phyloP scores from a whole-genome alignment of 495 filamentous ascomycete species.

The Cenococcum geophilum region DNA sequence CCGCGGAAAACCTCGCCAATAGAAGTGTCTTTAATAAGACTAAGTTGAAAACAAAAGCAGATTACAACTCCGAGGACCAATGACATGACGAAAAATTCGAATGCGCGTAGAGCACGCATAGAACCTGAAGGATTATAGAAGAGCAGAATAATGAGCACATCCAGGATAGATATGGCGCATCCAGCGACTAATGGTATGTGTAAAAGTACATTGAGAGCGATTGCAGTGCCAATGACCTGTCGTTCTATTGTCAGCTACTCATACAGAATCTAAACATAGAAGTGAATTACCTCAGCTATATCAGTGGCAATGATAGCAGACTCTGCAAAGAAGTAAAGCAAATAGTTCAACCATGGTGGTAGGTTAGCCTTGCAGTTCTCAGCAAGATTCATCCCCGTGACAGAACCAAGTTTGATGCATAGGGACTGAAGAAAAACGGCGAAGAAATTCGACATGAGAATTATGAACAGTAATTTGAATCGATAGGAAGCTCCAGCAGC shows the following conservation, averaged over 20 bases:
- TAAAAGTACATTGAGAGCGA: constrained; percentile 78
- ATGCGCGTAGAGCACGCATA: constrained; percentile 66
- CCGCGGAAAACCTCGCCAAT: constrained; percentile 74
- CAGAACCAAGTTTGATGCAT: constrained; percentile 77
- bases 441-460: constrained; percentile 77
- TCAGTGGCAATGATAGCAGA: constrained; percentile 81
- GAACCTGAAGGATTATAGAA: constrained; percentile 75
- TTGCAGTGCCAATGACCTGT: constrained; percentile 83
- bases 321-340: constrained; percentile 70
- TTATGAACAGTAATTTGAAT: constrained; percentile 66
- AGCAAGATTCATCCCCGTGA: constrained; percentile 75
- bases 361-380: constrained; percentile 71
- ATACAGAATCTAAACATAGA: not conserved
- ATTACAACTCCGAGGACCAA: constrained; percentile 78
- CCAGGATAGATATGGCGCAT: constrained; percentile 76
- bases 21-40: constrained; percentile 61
- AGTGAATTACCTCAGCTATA: constrained; percentile 62
- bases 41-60: constrained; percentile 89
- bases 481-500: constrained; percentile 47
- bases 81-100: constrained; percentile 74
- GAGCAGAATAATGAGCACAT: constrained; percentile 77
- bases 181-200: constrained; percentile 79
- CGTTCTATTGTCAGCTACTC: not conserved
- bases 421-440: constrained; percentile 78
- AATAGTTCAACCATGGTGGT: constrained; percentile 68